Base-by-base conservation (phyloP, 768 basidiomycete species). In the Lactarius trivialis region DNA sequence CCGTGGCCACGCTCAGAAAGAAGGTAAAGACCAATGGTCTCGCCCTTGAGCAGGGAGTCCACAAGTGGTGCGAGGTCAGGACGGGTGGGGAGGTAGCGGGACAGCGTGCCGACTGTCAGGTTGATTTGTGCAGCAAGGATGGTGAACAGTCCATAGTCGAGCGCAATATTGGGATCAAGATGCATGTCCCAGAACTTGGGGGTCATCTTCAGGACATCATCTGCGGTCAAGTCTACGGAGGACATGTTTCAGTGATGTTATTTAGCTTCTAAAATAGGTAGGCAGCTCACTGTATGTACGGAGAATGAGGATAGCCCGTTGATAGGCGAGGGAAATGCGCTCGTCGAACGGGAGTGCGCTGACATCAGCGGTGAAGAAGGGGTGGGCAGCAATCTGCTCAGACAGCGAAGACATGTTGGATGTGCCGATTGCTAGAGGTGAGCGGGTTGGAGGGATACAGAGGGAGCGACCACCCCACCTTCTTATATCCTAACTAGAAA, bases 71-170 rank as follows among this genome's bases (percentile, higher is more conserved):
- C 73, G 26, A 84, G 71, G 65, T 84, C 82, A 5, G 81, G 81
- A 11, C 82, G 77, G 39, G 66, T 73, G 55, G 73, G 73, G 36
- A 82, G 70, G 71, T 82, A 79, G 21, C 78, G 76, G 24, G 81
- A 78, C 26, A 84, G 74, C 0, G 82, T 82, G 21, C 83, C 82
- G 26, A 82, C 78, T 2, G 78, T 71, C 28, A 85, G 70, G 26
- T 81, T 81, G 56, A 79, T 75, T 60, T 84, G 82, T 17, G 77
- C 78, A 3, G 81, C 76, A 56, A 84, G 61, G 41, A 84, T 78
- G 12, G 79, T 82, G 68, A 78, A 79, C 76, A 81, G 77, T 45
- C 82, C 80, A 43, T 77, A 76, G 64, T 84, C 82, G 34, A 79
- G 65, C 15, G 78, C 75, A 64, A 77, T 74, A 37, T 82, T 78